A percentile compares a stretch with the other conserved stretches of the same genome.
Conservation (phyloP, 1,284 basidiomycete species). For the Boletus sp. region DNA sequence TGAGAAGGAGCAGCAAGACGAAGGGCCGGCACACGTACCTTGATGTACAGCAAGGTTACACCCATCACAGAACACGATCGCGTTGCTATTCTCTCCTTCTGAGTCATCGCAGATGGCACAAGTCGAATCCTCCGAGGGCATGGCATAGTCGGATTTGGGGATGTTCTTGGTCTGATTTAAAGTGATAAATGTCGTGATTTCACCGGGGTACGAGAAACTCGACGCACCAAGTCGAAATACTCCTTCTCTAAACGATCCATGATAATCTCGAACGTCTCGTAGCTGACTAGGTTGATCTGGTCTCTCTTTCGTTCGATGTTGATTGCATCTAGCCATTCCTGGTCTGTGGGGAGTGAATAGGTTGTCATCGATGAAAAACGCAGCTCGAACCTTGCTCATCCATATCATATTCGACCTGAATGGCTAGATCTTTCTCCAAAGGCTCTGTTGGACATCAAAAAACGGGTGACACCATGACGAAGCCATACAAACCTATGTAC, state of each 20-base stretch:
- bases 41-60: conserved; percentile 99
- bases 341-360: conserved; percentile 56
- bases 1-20: conserved; percentile 15
- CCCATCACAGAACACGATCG: conserved; percentile 99
- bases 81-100: conserved; percentile 98
- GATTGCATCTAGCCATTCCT: conserved; percentile 91
- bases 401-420: conserved; percentile 99
- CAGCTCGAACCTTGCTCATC: conserved; percentile 86
- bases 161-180: conserved; percentile 80
- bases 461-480: background rate
- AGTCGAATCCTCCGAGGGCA: conserved; percentile 91
- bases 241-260: conserved; percentile 99
- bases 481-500: conserved; percentile 69
- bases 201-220: background rate
- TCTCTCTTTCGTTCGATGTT: conserved; percentile 86
- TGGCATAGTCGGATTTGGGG: conserved; percentile 79
- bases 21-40: conserved; percentile 52
- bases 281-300: conserved; percentile 73
- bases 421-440: conserved; percentile 88
- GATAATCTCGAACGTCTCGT: conserved; percentile 93
- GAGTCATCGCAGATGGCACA: conserved; percentile 98
- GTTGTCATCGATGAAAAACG: background rate
- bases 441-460: conserved; percentile 64
- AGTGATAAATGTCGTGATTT: conserved; percentile 2
- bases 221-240: conserved; percentile 93